A percentile compares a stretch with the other conserved stretches of the same genome.
phyloP scores from a whole-genome alignment of 2,329 filamentous ascomycete genomes.

The Acrodontium crateriforme region DNA sequence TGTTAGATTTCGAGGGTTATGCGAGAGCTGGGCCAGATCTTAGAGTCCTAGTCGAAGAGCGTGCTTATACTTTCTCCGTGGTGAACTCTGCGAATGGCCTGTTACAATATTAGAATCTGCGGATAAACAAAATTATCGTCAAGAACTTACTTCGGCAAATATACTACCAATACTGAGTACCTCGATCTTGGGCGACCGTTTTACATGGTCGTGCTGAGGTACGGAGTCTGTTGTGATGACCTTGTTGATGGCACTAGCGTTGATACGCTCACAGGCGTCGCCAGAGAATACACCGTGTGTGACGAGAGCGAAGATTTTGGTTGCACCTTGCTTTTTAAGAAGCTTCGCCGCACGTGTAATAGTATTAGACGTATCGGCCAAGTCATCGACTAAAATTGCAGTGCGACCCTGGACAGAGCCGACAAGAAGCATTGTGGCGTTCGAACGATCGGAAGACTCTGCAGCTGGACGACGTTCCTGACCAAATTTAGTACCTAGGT shows the following conservation, averaged over 20 bases:
- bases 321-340: constrained; percentile 87
- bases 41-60: constrained; percentile 79
- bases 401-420: constrained; percentile 69
- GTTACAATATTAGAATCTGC: constrained; percentile 3
- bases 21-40: no score
- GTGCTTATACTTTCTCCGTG: constrained; percentile 97
- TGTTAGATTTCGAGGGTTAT: no score
- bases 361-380: constrained; percentile 92
- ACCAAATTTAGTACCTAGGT: constrained; percentile 8
- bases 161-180: constrained; percentile 78
- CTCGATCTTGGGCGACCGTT: constrained; percentile 69
- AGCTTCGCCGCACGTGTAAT: constrained; percentile 93
- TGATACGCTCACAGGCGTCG: constrained; percentile 87
- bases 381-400: constrained; percentile 84
- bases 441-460: constrained; percentile 68
- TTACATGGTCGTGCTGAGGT: constrained; percentile 69
- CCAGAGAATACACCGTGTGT: constrained; percentile 93
- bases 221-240: constrained; percentile 82
- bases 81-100: constrained; percentile 85
- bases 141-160: constrained; percentile 66
- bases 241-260: constrained; percentile 82
- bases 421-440: constrained; percentile 84
- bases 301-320: constrained; percentile 76
- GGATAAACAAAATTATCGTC: constrained; percentile 2
- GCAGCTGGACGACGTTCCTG: constrained; percentile 83